These are phyloP conservation scores for Blastobotrys indianensis DNA, from an alignment of 1,139 yeast species.

Conservation along the genomic window DNA sequence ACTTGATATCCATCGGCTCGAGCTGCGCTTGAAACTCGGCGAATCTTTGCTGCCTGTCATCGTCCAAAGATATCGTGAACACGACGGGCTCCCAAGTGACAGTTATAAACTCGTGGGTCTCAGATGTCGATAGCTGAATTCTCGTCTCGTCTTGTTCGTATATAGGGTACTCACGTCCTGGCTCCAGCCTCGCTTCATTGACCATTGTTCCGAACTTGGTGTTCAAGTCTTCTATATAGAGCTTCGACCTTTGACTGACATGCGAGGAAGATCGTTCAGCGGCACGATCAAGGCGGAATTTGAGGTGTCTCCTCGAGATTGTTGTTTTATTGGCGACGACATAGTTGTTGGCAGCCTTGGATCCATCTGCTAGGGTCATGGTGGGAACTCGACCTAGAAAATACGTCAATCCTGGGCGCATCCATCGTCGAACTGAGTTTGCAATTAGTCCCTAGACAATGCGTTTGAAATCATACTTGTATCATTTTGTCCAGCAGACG, in stretches of 20 bases:
- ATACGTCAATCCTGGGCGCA: slow-evolving; percentile 4
- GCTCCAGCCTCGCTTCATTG: background rate
- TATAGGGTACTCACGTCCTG: background rate
- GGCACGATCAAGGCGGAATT: background rate
- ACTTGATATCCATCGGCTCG: slow-evolving; percentile 25
- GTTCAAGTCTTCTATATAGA: background rate
- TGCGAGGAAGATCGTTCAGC: background rate
- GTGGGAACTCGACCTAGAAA: background rate
- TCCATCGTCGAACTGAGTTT: slow-evolving; percentile 1
- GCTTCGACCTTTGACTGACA: background rate
- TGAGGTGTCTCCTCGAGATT: slow-evolving; percentile 1
- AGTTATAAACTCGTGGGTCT: background rate
- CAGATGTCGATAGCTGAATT: background rate
- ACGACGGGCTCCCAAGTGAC: slow-evolving; percentile 8
- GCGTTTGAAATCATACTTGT: too few relatives aligned
- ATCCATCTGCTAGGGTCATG: background rate
- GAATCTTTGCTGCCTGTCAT: slow-evolving; percentile 2
- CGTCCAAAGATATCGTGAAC: slow-evolving; percentile 4
- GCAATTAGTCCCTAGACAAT: background rate
- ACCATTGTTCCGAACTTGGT: background rate
- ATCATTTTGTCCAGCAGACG: background rate
- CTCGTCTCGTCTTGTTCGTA: background rate
- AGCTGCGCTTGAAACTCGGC: slow-evolving; percentile 8
- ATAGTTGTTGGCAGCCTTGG: background rate
- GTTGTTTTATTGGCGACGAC: background rate